Evolutionary conservation across 495 filamentous ascomycete species (phyloP).

Genomic region (Sabuloglossum arenarium): DNA sequence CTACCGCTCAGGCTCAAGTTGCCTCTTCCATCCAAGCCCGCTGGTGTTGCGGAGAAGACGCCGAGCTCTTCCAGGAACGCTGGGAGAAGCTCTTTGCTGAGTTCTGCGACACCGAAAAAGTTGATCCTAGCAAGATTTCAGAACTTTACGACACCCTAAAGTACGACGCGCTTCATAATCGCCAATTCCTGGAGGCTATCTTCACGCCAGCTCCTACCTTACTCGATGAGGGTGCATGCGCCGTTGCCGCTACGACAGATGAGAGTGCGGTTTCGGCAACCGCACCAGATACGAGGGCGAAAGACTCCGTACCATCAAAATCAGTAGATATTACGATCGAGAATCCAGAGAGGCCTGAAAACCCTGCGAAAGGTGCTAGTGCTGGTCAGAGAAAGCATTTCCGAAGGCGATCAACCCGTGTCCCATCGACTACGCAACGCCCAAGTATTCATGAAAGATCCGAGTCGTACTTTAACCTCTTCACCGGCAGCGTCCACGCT

Average conservation of each 20-base stretch:
- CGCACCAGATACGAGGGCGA: not conserved
- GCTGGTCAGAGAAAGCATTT: not conserved
- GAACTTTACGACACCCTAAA: constrained; percentile 99
- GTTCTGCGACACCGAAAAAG: constrained; percentile 91
- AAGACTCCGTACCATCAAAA: not conserved
- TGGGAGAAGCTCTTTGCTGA: constrained; percentile 98
- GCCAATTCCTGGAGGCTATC: constrained; percentile 92
- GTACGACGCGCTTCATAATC: constrained; percentile 92
- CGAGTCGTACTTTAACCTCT: constrained; percentile 70
- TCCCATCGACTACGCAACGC: not conserved
- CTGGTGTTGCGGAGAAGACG: constrained; percentile 94
- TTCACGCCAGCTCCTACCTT: constrained; percentile 56
- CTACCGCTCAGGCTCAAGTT: constrained; percentile 34
- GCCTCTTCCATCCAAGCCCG: constrained; percentile 56
- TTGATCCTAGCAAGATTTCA: constrained; percentile 93
- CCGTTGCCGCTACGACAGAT: not conserved
- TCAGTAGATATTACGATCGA: not conserved
- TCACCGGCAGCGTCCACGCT: constrained; percentile 51
- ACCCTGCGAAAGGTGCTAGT: not conserved
- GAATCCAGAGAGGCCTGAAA: not conserved
- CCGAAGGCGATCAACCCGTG: not conserved
- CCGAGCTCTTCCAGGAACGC: constrained; percentile 81
- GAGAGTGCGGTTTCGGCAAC: not conserved
- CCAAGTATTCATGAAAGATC: not conserved
- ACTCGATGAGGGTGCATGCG: not conserved